Percentiles rank a stretch among this genome's conserved stretches.
Conservation (phyloP, 2,329 filamentous ascomycete genomes). For the Apiospora sp. region DNA sequence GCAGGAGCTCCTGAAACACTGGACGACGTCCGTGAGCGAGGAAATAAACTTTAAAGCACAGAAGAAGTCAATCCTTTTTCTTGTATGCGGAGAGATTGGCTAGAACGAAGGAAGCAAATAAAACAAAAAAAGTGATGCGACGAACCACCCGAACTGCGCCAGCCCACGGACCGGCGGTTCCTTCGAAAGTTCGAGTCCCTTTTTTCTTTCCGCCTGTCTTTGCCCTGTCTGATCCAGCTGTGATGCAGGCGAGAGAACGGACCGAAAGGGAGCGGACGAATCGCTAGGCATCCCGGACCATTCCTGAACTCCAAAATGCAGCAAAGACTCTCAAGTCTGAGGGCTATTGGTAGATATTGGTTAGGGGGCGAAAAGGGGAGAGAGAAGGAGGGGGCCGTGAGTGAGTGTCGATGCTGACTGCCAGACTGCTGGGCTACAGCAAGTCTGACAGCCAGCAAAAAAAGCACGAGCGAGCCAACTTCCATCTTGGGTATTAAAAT, state of each 20-base stretch:
- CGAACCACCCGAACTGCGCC: constrained; percentile 12
- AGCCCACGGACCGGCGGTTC: constrained; percentile 18
- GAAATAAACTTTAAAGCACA: not conserved
- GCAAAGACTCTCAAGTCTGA: not conserved
- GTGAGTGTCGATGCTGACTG: not conserved
- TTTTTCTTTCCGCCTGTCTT: not conserved
- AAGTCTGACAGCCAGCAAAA: not conserved
- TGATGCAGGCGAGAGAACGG: not conserved
- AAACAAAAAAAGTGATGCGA: not conserved
- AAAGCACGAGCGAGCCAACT: not conserved
- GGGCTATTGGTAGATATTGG: not conserved
- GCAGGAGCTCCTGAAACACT: constrained; percentile 18
- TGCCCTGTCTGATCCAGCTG: not conserved
- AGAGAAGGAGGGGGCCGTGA: constrained; percentile 1
- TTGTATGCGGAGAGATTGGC: no score
- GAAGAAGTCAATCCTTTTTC: not conserved
- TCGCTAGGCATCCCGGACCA: not conserved
- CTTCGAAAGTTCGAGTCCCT: constrained; percentile 16
- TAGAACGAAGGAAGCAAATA: not conserved
- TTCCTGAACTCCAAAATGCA: constrained; percentile 11
- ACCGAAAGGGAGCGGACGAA: constrained; percentile 12
- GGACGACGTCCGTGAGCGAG: constrained; percentile 4
- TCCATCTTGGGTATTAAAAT: not conserved
- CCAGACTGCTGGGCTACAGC: not conserved
- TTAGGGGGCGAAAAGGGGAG: no score